Conservation (phyloP, 345 rosid species). For the Brassica cretica region DNA sequence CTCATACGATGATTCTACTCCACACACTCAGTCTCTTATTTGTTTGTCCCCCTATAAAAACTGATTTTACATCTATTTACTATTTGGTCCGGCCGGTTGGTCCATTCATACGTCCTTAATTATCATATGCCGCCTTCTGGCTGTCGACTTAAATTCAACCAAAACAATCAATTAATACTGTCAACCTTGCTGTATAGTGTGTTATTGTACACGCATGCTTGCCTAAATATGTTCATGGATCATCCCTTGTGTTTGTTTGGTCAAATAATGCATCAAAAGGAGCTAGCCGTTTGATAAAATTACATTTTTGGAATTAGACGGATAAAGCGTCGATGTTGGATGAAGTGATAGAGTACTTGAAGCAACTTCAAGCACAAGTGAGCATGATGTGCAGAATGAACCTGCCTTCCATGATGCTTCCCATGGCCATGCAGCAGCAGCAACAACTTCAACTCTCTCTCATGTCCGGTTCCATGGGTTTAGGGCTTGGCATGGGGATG, state of each 20-base stretch:
- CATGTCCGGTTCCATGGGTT: conserved; percentile 64
- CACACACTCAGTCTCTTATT: conserved; percentile 45
- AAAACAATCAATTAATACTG: conserved; percentile 3
- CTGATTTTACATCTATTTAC: conserved; percentile 22
- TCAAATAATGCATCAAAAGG: background rate
- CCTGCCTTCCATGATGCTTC: conserved; percentile 74
- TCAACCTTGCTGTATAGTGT: background rate
- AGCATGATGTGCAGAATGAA: conserved; percentile 79
- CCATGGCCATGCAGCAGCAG: conserved; percentile 73
- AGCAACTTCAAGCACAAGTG: conserved; percentile 88
- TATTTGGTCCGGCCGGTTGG: conserved; percentile 22
- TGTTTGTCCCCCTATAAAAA: conserved; percentile 4
- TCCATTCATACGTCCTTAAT: conserved; percentile 6
- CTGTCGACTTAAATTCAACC: conserved; percentile 15
- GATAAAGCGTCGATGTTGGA: conserved; percentile 98
- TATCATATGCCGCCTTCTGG: conserved; percentile 2
- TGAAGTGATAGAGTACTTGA: conserved; percentile 93
- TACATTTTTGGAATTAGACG: conserved; percentile 48
- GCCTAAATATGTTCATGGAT: background rate
- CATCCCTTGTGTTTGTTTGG: conserved; percentile 6
- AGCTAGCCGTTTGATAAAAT: background rate
- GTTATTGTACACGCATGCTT: background rate
- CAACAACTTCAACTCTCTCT: conserved; percentile 77
- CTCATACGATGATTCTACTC: conserved; percentile 49
- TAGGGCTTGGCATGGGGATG: conserved; percentile 77